Percentiles rank a stretch among this genome's conserved stretches.
Conservation (phyloP, 2,329 filamentous ascomycete genomes). For the Tricladium varicosporioides region DNA sequence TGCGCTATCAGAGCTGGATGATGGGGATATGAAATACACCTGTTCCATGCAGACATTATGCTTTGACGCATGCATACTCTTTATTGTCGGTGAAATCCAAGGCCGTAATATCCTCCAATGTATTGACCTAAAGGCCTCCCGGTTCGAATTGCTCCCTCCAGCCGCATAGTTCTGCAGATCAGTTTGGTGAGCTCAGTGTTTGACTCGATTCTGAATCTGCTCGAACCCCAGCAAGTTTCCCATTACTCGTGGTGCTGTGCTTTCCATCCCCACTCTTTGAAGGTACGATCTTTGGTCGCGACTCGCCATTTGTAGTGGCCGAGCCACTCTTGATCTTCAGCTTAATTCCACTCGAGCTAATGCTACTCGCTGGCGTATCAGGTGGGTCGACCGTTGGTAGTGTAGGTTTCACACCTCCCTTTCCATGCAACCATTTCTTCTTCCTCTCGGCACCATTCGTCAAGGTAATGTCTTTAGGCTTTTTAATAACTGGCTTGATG, state of each 20-base stretch:
- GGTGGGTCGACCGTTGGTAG: constrained; percentile 1
- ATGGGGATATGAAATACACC: neutral
- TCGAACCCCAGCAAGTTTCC: constrained; percentile 7
- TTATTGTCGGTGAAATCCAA: neutral
- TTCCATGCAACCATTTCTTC: constrained; percentile 19
- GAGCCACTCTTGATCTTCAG: constrained; percentile 7
- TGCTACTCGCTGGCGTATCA: neutral
- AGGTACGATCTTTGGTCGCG: constrained; percentile 5
- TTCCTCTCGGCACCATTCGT: constrained; percentile 10
- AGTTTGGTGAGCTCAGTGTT: constrained; percentile 24
- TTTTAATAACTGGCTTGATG: constrained; percentile 19
- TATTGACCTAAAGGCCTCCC: neutral
- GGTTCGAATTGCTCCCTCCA: neutral
- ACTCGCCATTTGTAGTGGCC: neutral
- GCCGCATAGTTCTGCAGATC: neutral
- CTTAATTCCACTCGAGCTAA: constrained; percentile 4
- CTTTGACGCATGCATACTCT: neutral
- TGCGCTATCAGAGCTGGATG: neutral
- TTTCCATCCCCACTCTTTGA: constrained; percentile 11
- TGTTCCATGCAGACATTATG: neutral
- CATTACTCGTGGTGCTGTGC: constrained; percentile 1
- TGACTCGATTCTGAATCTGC: constrained; percentile 22
- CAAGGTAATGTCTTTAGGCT: constrained; percentile 5
- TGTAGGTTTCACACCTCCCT: constrained; percentile 11
- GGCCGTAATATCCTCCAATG: neutral